Base-by-base conservation (phyloP, 179 eudicot species). In the Beta lomatogona region DNA sequence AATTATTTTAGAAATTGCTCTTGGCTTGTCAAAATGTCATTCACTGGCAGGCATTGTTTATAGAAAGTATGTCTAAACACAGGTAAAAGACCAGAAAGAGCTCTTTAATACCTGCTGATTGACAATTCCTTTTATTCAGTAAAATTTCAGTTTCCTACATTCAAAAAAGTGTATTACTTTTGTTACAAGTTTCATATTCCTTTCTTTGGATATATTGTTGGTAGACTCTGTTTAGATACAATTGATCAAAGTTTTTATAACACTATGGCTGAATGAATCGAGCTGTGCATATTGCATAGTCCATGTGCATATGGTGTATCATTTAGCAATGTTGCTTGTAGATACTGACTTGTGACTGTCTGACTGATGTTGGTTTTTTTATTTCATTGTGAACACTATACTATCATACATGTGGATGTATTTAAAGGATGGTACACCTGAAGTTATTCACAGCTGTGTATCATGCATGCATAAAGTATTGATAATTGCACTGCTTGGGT, bases 101-200 rank as follows among this genome's bases (percentile, higher is more conserved):
- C 45, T 79, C 45, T 71, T 79, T 55, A 19, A 31, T 78, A 73
- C 68, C 64, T 66, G 68, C 50, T 55, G 71, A 79, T 79, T 79
- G 45, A 74, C n/a, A 75, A 21, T 81, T 19, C 48, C 46, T 36
- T 54, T 66, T 3, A 36, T 53, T 67, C 46, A 64, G 28, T 65
- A 22, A 60, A 60, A 46, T 80, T 82, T 53, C 7, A 13, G 67
- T 59, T 73, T 80, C n/a, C 58, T 74, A 75, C 71, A 73, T 53
- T 16, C 45, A 14, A 60, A 54, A 25, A 31, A 46, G 74, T 81
- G 78, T 80, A 64, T n/a, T 74, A 45, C 7, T 72, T 13, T 74
- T 28, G 58, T 46, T 57, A 53, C 19, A 65, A 73, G 13, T 74
- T 80, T 80, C 58, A 54, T 45, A 54, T 19, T 68, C 71, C 15